Evolutionary conservation across 202 grass and related monocot species (phyloP).

Genomic region (Setaria viridis): DNA sequence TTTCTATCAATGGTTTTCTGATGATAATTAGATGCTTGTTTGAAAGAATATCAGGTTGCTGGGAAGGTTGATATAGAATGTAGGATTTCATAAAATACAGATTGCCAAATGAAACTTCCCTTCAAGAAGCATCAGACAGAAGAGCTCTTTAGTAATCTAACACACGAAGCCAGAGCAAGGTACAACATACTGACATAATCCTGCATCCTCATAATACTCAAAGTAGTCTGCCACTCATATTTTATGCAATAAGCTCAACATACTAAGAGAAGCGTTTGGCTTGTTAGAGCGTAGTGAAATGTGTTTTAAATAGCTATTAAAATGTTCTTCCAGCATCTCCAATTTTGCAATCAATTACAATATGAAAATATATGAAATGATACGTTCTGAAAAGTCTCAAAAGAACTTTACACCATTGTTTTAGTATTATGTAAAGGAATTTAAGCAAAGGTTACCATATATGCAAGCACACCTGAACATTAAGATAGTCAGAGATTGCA

Average conservation of each 20-base stretch:
- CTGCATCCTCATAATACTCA: conserved; percentile 1
- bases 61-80: conserved; percentile 22
- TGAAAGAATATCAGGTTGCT: neutral
- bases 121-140: conserved; percentile 24
- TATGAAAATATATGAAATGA: neutral
- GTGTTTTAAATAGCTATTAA: neutral
- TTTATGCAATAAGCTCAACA: neutral
- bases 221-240: neutral
- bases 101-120: neutral
- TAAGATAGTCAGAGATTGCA: conserved; percentile 92
- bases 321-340: neutral
- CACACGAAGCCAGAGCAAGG: neutral
- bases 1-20: neutral
- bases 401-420: neutral
- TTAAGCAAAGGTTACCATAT: conserved; percentile 23
- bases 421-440: neutral
- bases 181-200: conserved; percentile 1
- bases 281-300: neutral
- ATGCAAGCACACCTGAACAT: conserved; percentile 70
- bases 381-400: neutral
- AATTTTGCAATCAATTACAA: neutral
- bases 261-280: neutral
- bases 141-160: neutral
- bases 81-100: neutral
- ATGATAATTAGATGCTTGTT: conserved; percentile 20